phyloP scores from a whole-genome alignment of 2,329 filamentous ascomycete genomes.

The Lomentospora prolificans region DNA sequence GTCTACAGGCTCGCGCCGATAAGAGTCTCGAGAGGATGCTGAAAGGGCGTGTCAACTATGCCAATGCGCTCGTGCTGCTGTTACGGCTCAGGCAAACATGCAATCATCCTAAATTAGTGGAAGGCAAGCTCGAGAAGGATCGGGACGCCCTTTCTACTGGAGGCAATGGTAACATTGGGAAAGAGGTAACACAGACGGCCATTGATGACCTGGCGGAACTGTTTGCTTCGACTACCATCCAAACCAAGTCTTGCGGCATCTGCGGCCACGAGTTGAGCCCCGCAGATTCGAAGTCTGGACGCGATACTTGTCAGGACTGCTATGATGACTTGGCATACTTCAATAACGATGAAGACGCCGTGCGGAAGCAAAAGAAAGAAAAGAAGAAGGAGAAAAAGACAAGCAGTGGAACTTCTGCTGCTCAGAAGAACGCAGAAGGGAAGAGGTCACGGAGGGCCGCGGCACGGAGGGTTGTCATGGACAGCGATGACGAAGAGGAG shows the following conservation, averaged over 20 bases:
- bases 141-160: constrained; percentile 66
- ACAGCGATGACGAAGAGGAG: constrained; percentile 49
- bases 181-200: constrained; percentile 36
- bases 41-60: constrained; percentile 75
- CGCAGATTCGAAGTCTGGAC: constrained; percentile 29
- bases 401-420: constrained; percentile 14
- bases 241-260: constrained; percentile 70
- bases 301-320: constrained; percentile 61
- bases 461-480: constrained; percentile 48
- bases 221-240: constrained; percentile 73
- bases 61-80: constrained; percentile 86
- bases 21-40: constrained; percentile 84
- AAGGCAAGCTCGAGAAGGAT: constrained; percentile 76
- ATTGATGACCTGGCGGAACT: constrained; percentile 68
- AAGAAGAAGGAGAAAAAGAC: constrained; percentile 22
- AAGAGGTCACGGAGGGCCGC: constrained; percentile 24
- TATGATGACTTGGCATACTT: constrained; percentile 62
- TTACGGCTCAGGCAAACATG: constrained; percentile 85
- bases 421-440: constrained; percentile 2
- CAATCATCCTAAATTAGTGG: constrained; percentile 84
- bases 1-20: constrained; percentile 75
- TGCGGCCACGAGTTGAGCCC: constrained; percentile 61
- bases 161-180: constrained; percentile 28
- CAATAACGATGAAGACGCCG: constrained; percentile 33
- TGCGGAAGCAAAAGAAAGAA: constrained; percentile 14